Evolutionary conservation across 2,329 filamentous ascomycete species (phyloP).

Genomic region (Exophiala phaeomuriformis): DNA sequence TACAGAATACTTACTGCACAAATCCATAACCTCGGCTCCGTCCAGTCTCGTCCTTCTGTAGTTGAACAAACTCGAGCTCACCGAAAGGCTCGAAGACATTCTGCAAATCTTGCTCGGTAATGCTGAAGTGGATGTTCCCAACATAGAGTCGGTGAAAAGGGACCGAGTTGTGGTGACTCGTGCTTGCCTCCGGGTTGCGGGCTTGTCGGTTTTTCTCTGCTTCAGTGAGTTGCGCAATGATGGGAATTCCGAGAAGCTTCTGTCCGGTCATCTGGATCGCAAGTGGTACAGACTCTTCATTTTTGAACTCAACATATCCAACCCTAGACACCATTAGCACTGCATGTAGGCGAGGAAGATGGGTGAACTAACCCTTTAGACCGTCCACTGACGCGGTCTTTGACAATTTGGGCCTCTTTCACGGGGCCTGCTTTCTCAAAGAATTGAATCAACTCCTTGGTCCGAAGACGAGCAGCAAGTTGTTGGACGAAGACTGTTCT

Average conservation of each 20-base stretch:
- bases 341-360: slow-evolving; percentile 5
- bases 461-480: slow-evolving; percentile 85
- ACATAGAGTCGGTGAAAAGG: slow-evolving; percentile 98
- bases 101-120: slow-evolving; percentile 90
- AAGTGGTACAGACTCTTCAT: slow-evolving; percentile 85
- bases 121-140: slow-evolving; percentile 98
- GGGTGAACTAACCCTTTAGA: slow-evolving; percentile 75
- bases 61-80: slow-evolving; percentile 92
- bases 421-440: slow-evolving; percentile 93
- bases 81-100: slow-evolving; percentile 97
- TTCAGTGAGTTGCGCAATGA: slow-evolving; percentile 97
- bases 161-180: slow-evolving; percentile 67
- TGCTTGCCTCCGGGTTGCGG: slow-evolving; percentile 66
- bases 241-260: slow-evolving; percentile 95
- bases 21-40: slow-evolving; percentile 95
- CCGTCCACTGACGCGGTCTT: slow-evolving; percentile 90
- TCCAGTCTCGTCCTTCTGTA: slow-evolving; percentile 90
- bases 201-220: slow-evolving; percentile 98
- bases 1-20: slow-evolving; percentile 71
- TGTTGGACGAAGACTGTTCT: slow-evolving; percentile 98
- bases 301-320: slow-evolving; percentile 97
- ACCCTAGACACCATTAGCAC: slow-evolving; percentile 58
- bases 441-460: slow-evolving; percentile 85
- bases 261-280: slow-evolving; percentile 98
- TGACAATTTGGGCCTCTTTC: slow-evolving; percentile 96